Percentiles rank a stretch among this genome's conserved stretches.
Conservation (phyloP, 257 asterid species). For the Nicotiana tabacum region DNA sequence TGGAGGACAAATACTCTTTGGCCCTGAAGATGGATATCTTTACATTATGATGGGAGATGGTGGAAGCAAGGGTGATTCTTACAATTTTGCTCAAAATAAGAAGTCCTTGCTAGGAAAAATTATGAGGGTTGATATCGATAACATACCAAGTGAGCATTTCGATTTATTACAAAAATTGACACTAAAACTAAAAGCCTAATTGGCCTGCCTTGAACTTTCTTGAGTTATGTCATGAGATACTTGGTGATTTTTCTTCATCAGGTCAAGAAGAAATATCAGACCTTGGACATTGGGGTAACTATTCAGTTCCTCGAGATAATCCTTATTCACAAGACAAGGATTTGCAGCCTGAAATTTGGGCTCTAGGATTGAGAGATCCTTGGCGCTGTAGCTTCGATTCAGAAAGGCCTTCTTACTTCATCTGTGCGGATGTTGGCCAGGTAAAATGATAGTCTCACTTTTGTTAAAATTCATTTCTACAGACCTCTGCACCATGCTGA, state of each 20-base stretch:
- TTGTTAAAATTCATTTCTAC: neutral
- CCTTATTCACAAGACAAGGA: constrained; percentile 58
- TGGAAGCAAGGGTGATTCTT: constrained; percentile 75
- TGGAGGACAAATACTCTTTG: constrained; percentile 90
- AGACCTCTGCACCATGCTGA: neutral
- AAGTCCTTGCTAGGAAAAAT: constrained; percentile 86
- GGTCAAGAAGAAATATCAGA: constrained; percentile 52
- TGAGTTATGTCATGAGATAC: neutral
- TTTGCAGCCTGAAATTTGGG: constrained; percentile 74
- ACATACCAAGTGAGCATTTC: constrained; percentile 56
- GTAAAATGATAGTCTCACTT: constrained; percentile 19
- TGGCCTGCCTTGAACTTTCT: neutral
- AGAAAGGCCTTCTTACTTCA: constrained; percentile 79
- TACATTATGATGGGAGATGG: constrained; percentile 92
- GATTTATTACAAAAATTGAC: neutral
- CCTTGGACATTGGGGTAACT: constrained; percentile 77
- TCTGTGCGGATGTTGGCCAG: constrained; percentile 83
- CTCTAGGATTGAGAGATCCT: constrained; percentile 73
- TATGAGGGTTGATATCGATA: constrained; percentile 71
- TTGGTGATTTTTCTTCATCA: constrained; percentile 6
- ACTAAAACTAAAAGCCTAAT: neutral
- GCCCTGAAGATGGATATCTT: constrained; percentile 76
- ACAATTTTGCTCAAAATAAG: constrained; percentile 79
- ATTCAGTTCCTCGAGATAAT: constrained; percentile 67
- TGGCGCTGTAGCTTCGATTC: constrained; percentile 97